These are phyloP conservation scores for Pythium chondricola DNA, from an alignment of 352 stramenopile species.

Conservation along the genomic window DNA sequence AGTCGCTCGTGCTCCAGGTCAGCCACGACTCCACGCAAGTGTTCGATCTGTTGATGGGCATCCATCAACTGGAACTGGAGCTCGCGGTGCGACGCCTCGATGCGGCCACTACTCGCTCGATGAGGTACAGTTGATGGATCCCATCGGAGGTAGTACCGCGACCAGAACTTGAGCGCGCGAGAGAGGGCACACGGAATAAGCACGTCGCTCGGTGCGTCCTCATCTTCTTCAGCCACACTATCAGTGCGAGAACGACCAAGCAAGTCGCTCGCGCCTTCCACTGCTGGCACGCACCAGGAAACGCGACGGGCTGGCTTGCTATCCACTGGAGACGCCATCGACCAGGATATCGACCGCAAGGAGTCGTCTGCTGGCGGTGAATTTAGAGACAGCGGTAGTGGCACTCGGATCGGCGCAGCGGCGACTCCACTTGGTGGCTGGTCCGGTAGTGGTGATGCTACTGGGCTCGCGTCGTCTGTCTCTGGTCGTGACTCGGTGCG, in stretches of 20 bases:
- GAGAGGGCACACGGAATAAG: constrained; percentile 63
- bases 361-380: not conserved
- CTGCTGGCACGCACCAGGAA: too few species aligned
- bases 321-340: not conserved
- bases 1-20: constrained; percentile 1
- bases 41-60: constrained; percentile 26
- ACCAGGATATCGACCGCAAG: not conserved
- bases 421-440: not conserved
- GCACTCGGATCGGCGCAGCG: not conserved
- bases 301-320: too few species aligned
- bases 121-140: constrained; percentile 52
- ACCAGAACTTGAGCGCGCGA: constrained; percentile 70
- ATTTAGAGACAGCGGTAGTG: not conserved
- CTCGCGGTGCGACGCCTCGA: constrained; percentile 55
- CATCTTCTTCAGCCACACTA: constrained; percentile 7
- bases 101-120: constrained; percentile 47
- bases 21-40: not conserved
- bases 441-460: not conserved
- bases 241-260: not conserved
- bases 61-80: constrained; percentile 30
- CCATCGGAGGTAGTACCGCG: constrained; percentile 76
- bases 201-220: too few species aligned
- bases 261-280: too few species aligned
- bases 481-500: not conserved
- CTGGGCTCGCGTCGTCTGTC: not conserved